These are phyloP conservation scores for Fragilariopsis cylindrus DNA, from an alignment of 108 stramenopile species.

Conservation along the genomic window DNA sequence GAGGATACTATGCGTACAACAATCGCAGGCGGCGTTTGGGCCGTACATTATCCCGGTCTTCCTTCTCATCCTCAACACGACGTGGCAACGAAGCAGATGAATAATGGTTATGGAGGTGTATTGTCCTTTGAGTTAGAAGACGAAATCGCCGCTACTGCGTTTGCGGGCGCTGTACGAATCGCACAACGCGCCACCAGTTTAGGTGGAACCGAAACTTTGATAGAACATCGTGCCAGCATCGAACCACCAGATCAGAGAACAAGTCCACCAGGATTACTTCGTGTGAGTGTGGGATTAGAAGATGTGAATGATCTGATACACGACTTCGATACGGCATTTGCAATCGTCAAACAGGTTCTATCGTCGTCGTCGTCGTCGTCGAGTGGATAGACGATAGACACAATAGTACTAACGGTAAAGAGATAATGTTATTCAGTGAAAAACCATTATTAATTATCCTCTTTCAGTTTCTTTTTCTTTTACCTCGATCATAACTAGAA, in stretches of 20 bases:
- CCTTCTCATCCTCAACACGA: slow-evolving; percentile 81
- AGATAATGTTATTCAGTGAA: neutral
- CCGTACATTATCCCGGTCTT: slow-evolving; percentile 92
- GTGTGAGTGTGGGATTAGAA: slow-evolving; percentile 91
- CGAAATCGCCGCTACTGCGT: slow-evolving; percentile 72
- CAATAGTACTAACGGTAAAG: neutral
- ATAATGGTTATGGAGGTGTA: slow-evolving; percentile 75
- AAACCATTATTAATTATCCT: slow-evolving; percentile 36
- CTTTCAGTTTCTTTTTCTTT: slow-evolving; percentile 59
- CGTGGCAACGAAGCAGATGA: slow-evolving; percentile 75
- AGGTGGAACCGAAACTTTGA: slow-evolving; percentile 95
- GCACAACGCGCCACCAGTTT: slow-evolving; percentile 88
- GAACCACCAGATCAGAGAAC: slow-evolving; percentile 71
- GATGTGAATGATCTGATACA: slow-evolving; percentile 68
- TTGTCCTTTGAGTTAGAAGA: slow-evolving; percentile 82
- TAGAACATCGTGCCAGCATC: slow-evolving; percentile 92
- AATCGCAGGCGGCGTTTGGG: slow-evolving; percentile 34
- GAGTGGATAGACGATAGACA: no score
- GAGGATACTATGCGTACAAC: no score
- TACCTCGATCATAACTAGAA: no score
- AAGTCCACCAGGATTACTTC: slow-evolving; percentile 84
- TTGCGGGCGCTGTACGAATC: slow-evolving; percentile 71
- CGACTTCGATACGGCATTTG: slow-evolving; percentile 80
- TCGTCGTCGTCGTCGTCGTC: neutral
- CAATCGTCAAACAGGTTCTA: slow-evolving; percentile 34